Evolutionary conservation across 1,284 basidiomycete species (phyloP).

Genomic region (Athelia sp.): DNA sequence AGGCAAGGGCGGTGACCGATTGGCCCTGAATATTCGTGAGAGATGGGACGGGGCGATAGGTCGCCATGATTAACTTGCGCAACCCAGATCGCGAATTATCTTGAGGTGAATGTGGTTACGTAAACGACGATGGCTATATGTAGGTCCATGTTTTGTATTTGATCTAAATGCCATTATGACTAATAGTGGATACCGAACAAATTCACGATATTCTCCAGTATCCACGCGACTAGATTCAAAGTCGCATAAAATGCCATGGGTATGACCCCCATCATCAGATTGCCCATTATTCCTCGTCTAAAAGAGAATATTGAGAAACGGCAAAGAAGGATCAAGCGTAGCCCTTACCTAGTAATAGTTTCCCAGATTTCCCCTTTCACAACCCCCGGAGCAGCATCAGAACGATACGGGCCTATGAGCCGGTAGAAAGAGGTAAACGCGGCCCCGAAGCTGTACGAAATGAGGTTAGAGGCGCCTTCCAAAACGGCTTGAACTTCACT

Average conservation of each 20-base stretch:
- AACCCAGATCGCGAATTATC: background rate
- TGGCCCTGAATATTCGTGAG: constrained; percentile 31
- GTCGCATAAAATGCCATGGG: constrained; percentile 44
- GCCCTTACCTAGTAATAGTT: constrained; percentile 53
- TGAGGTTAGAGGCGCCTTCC: background rate
- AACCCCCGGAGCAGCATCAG: constrained; percentile 33
- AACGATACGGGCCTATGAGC: constrained; percentile 48
- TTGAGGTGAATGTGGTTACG: background rate
- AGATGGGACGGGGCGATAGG: constrained; percentile 25
- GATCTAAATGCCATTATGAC: no score
- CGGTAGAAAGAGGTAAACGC: constrained; percentile 63
- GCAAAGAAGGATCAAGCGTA: constrained; percentile 8
- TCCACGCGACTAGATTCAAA: constrained; percentile 17
- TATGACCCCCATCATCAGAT: constrained; percentile 58
- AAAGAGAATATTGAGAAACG: constrained; percentile 20
- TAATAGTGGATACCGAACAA: no score
- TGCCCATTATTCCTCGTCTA: constrained; percentile 48
- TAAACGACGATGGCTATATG: background rate
- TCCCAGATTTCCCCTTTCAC: constrained; percentile 62
- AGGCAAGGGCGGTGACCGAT: constrained; percentile 69
- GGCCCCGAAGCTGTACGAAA: constrained; percentile 43
- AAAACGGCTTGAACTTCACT: constrained; percentile 10
- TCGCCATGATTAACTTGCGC: background rate
- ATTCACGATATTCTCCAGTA: background rate
- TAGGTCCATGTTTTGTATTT: background rate